phyloP scores from a whole-genome alignment of 2,329 filamentous ascomycete genomes.

The Acephala macrosclerotiorum region DNA sequence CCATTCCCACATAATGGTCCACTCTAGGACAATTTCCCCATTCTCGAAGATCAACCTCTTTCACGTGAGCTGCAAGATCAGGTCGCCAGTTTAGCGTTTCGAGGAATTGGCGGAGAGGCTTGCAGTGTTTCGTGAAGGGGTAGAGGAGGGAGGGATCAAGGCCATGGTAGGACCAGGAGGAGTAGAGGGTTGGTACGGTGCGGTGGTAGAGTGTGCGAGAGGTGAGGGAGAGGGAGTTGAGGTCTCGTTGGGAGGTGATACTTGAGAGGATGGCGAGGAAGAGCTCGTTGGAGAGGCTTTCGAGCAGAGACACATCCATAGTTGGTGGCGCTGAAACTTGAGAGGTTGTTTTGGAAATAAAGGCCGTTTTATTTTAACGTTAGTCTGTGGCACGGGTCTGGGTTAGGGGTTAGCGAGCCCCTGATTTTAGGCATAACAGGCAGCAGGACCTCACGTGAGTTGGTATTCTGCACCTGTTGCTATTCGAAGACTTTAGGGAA shows the following conservation, averaged over 20 bases:
- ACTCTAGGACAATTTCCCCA: slow-evolving; percentile 21
- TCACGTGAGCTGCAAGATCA: slow-evolving; percentile 26
- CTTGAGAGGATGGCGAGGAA: slow-evolving; percentile 18
- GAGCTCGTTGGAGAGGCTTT: slow-evolving; percentile 24
- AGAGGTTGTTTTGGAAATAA: background rate
- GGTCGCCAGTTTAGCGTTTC: slow-evolving; percentile 23
- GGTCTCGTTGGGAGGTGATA: slow-evolving; percentile 14
- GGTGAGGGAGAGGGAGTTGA: slow-evolving; percentile 16
- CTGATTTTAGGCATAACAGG: no score
- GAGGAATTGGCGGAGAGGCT: slow-evolving; percentile 19
- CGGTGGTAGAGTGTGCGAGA: slow-evolving; percentile 22
- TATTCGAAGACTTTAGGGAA: no score
- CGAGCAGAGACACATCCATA: no score
- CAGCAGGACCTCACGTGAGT: no score
- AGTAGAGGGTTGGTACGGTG: slow-evolving; percentile 20
- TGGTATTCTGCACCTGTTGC: no score
- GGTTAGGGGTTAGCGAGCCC: no score
- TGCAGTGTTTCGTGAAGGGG: background rate
- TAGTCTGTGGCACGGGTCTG: no score
- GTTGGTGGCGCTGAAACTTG: background rate
- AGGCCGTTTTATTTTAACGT: no score
- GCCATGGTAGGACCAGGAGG: slow-evolving; percentile 24
- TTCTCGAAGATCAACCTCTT: slow-evolving; percentile 28
- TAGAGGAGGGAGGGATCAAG: background rate
- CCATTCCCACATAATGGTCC: slow-evolving; percentile 21